These are phyloP conservation scores for Saccharomyces pastorianus DNA, from an alignment of 1,139 yeast genomes.

Conservation along the genomic window DNA sequence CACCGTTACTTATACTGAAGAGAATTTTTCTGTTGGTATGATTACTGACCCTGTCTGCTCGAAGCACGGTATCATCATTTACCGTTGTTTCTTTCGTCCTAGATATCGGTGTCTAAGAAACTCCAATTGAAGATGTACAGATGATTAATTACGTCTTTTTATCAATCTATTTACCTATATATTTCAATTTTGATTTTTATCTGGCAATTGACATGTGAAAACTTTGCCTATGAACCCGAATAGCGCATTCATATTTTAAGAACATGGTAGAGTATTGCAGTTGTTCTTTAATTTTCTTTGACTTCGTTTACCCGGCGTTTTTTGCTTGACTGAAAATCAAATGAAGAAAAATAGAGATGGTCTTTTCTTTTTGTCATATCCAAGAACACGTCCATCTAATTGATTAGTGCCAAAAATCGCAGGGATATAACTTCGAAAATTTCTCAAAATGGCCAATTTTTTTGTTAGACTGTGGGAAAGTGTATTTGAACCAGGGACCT, in stretches of 20 bases:
- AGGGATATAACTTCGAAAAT: background rate
- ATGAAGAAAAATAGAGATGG: background rate
- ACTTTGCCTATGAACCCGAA: background rate
- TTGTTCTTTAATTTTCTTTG: background rate
- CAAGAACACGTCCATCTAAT: background rate
- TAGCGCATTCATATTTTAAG: background rate
- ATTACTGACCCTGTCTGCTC: constrained; percentile 30
- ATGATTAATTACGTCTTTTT: no score
- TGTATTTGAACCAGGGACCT: constrained; percentile 87
- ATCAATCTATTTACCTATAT: no score
- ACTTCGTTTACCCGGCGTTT: background rate
- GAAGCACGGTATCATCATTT: constrained; percentile 27
- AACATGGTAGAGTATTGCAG: no score
- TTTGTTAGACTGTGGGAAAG: constrained; percentile 78
- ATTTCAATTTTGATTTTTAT: no score
- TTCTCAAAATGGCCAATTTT: constrained; percentile 31
- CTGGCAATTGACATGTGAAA: background rate
- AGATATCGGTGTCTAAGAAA: constrained; percentile 23
- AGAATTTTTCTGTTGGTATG: constrained; percentile 8
- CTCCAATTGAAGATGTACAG: background rate
- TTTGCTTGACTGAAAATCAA: background rate
- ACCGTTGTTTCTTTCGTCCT: constrained; percentile 28
- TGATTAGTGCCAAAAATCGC: background rate
- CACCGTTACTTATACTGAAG: constrained; percentile 4
- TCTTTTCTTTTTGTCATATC: background rate